Conservation (phyloP, 2,329 filamentous ascomycete species). For the Stemphylium beticola region DNA sequence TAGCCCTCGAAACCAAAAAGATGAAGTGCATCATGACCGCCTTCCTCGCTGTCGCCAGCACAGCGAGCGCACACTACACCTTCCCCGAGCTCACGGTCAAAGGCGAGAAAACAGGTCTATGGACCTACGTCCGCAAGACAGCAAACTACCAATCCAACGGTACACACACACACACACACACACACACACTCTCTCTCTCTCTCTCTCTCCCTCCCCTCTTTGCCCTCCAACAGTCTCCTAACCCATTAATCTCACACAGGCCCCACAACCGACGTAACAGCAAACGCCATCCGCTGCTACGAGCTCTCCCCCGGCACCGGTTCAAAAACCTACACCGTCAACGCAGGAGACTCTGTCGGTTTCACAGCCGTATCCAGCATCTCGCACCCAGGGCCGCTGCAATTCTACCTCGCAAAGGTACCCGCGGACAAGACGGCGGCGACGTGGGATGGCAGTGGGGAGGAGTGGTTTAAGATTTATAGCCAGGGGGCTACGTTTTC, state of each 20-base stretch:
- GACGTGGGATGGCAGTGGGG: conserved; percentile 41
- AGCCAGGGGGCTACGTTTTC: conserved; percentile 27
- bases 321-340: conserved; percentile 28
- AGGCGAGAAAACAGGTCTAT: conserved; percentile 29
- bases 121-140: conserved; percentile 46
- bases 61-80: conserved; percentile 41
- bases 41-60: conserved; percentile 29
- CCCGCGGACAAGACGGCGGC: conserved; percentile 36
- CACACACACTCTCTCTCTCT: conserved; percentile 20
- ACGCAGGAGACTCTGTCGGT: conserved; percentile 38
- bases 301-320: conserved; percentile 27
- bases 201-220: conserved; percentile 15
- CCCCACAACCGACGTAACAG: conserved; percentile 34
- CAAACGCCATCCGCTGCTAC: conserved; percentile 44
- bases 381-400: conserved; percentile 45
- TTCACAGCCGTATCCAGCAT: conserved; percentile 43
- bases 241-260: conserved; percentile 9
- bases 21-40: conserved; percentile 40
- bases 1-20: neutral
- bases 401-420: conserved; percentile 49
- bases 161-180: conserved; percentile 2
- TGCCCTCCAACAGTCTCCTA: neutral
- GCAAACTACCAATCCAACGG: conserved; percentile 47
- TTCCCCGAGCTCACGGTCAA: conserved; percentile 39
- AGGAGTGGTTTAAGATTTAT: conserved; percentile 49